Evolutionary conservation across 495 filamentous ascomycete species (phyloP), one percentile per base, ranked within the genome.

Genomic region (Astrothelium macrocarpum): DNA sequence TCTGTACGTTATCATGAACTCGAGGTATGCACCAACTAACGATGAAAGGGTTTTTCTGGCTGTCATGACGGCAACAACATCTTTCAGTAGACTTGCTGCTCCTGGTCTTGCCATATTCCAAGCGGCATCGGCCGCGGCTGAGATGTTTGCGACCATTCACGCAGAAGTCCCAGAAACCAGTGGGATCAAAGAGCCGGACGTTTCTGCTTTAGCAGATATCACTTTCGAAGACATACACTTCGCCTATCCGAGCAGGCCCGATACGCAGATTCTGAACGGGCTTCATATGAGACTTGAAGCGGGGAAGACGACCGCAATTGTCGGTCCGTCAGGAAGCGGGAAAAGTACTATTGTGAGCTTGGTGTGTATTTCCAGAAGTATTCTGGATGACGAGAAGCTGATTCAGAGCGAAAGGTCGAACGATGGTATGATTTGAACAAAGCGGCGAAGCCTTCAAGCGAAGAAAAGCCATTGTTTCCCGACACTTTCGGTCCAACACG

Each of bases 121-220:
- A 26, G 75, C 77, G 32, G 66, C 74, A 0, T 71, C 75, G 3
- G 71, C 75, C 9, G 76, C 76, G 12, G 42, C 69, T 5, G 72
- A 79, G 60, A 67, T 79, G 16, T 79, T 79, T 62, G 45, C 29
- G 0, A 62, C 74, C 16, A 74, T 79, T 39, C 75, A 78, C 61
- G 64, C 49, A 72, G 10, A 49, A 56, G 20, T 76, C 75, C 0
- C 32, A 59, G 0, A 64, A 56, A 20, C 64, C 16, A 64, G 59
- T 0, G 75, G 76, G 18, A 58, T 67, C 25, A 59, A 61, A 59
- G 49, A 56, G 49, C 73, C 71, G 1, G 28, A 32, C 0, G 18
- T 59, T 0, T 66, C 64, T 26, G 32, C 49, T 29, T 29, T 31
- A 10, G 77, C 76, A 12, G 59, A 69, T 34, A 65, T 74, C 20